A percentile compares a stretch with the other conserved stretches of the same genome.
Conservation (phyloP, 2,329 filamentous ascomycete species). For the Neoscytalidium dimidiatum region DNA sequence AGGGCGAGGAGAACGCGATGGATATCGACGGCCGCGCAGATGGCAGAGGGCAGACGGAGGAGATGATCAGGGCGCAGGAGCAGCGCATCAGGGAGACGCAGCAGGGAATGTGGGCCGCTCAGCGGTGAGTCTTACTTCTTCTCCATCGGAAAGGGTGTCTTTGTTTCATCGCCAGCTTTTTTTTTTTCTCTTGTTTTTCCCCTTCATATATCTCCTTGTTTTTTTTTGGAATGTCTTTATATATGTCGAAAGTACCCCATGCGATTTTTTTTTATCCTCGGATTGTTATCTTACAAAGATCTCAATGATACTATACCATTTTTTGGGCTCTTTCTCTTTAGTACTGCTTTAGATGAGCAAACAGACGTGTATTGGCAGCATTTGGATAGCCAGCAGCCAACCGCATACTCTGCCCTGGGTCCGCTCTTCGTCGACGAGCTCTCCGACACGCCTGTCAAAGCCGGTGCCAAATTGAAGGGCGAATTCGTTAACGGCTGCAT, state of each 20-base stretch:
- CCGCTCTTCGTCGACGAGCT: not conserved
- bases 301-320: not conserved
- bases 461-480: not conserved
- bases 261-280: not conserved
- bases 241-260: not conserved
- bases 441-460: not conserved
- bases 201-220: not conserved
- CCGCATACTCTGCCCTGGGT: not conserved
- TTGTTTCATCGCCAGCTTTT: not conserved
- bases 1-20: slow-evolving; percentile 36
- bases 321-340: not conserved
- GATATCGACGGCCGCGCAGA: slow-evolving; percentile 62
- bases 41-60: slow-evolving; percentile 62
- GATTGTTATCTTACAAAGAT: not conserved
- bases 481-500: not conserved
- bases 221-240: not conserved
- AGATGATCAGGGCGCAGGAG: slow-evolving; percentile 63
- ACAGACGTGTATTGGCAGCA: not conserved
- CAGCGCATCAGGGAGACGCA: slow-evolving; percentile 60
- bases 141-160: too few species aligned
- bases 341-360: not conserved
- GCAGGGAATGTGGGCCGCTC: slow-evolving; percentile 54
- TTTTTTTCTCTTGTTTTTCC: not conserved
- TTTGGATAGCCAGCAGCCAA: not conserved
- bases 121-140: slow-evolving; percentile 1